phyloP scores from a whole-genome alignment of 2,329 filamentous ascomycete species.

The Aspergillus alliaceus region DNA sequence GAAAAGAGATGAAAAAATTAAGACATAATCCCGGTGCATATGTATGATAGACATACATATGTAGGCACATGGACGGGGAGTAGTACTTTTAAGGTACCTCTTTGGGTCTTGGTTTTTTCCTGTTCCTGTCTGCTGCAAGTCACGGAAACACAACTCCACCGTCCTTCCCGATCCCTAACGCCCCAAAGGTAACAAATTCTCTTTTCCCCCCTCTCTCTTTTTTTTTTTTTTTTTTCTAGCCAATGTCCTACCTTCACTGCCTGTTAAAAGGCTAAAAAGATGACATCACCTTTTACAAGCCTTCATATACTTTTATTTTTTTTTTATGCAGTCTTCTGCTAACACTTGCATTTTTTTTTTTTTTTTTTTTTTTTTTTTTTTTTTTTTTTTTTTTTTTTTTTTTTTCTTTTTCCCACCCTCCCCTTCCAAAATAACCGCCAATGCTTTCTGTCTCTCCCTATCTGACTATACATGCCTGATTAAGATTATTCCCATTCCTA shows the following conservation, averaged over 20 bases:
- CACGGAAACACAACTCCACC: neutral
- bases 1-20: neutral
- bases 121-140: constrained; percentile 3
- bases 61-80: neutral
- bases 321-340: too few relatives aligned
- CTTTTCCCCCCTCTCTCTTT: neutral
- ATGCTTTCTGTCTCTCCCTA: constrained; percentile 7
- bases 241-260: too few relatives aligned
- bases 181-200: neutral
- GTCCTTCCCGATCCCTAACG: neutral
- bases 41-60: neutral
- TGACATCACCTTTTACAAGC: too few relatives aligned
- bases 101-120: neutral
- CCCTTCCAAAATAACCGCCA: neutral
- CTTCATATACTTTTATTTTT: too few relatives aligned
- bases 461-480: neutral
- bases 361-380: neutral
- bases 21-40: neutral
- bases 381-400: neutral
- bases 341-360: too few relatives aligned
- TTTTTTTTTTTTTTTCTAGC: neutral
- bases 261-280: too few relatives aligned
- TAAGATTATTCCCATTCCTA: neutral
- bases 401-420: neutral
- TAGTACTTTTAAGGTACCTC: neutral